A percentile compares a stretch with the other conserved stretches of the same genome.
Evolutionary conservation across 495 filamentous ascomycete genomes (phyloP).

Genomic region (Annulohypoxylon moriforme): DNA sequence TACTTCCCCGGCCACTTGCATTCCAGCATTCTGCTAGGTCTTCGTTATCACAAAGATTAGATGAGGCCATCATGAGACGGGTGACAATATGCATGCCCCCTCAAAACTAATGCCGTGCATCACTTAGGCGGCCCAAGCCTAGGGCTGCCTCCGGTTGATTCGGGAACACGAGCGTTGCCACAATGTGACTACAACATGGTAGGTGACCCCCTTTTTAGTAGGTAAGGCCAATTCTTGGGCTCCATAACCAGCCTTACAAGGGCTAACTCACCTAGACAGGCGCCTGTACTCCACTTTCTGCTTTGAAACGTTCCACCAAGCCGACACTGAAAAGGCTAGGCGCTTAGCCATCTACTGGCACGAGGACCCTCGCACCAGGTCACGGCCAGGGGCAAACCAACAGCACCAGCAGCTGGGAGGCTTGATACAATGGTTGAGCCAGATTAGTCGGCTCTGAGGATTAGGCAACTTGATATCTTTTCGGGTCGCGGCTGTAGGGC

Average conservation of each 20-base stretch:
- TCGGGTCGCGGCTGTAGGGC: slow-evolving; percentile 16
- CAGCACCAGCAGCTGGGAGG: slow-evolving; percentile 8
- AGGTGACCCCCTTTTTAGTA: not conserved
- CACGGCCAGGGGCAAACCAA: slow-evolving; percentile 3
- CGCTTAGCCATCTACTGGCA: not conserved
- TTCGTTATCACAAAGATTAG: not conserved
- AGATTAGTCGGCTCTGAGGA: not conserved
- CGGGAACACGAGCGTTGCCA: not conserved
- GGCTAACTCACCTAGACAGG: not conserved
- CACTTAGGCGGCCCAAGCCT: not conserved
- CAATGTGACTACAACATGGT: not conserved
- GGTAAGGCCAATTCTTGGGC: not conserved
- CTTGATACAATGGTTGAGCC: not conserved
- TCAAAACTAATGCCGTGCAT: not conserved
- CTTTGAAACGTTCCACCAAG: slow-evolving; percentile 7
- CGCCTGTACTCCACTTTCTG: not conserved
- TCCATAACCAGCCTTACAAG: not conserved
- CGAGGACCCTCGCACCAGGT: not conserved
- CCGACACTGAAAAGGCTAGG: slow-evolving; percentile 26
- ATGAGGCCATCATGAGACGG: not conserved
- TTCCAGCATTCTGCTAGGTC: not conserved
- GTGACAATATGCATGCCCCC: not conserved
- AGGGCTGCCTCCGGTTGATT: slow-evolving; percentile 5
- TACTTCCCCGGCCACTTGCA: not conserved
- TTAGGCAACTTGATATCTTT: slow-evolving; percentile 29